These are phyloP conservation scores for Vitis rupestris DNA, from an alignment of 164 flowering plant species.

Conservation along the genomic window DNA sequence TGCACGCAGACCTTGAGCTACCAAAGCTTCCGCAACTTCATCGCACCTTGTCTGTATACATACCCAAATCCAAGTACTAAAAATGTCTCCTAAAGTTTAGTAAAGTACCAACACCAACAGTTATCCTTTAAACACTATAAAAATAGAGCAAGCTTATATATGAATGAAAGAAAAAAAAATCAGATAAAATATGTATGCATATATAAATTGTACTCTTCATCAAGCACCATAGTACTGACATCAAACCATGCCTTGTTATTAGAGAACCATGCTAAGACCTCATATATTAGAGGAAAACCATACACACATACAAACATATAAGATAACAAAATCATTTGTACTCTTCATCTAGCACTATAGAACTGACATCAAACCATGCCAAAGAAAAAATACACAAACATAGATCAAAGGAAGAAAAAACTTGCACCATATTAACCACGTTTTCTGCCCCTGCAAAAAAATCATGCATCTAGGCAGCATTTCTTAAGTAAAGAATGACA, in stretches of 20 bases:
- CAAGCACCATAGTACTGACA: neutral
- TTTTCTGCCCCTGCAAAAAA: neutral
- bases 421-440: neutral
- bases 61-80: constrained; percentile 4
- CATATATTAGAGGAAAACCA: too few relatives aligned
- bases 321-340: too few relatives aligned
- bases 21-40: constrained; percentile 64
- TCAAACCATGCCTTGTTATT: neutral
- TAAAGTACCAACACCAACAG: neutral
- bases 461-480: neutral
- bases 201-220: neutral
- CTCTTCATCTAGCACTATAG: too few relatives aligned
- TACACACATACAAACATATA: too few relatives aligned
- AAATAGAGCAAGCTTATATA: too few relatives aligned
- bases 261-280: neutral
- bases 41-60: constrained; percentile 55
- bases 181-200: neutral
- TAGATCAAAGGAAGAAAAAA: neutral
- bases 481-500: neutral
- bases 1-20: constrained; percentile 61
- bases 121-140: neutral
- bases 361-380: too few relatives aligned
- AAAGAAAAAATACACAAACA: too few relatives aligned
- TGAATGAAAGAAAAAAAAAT: too few relatives aligned
- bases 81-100: neutral